Base-by-base conservation (phyloP, 495 filamentous ascomycete species). In the Lasiosphaeris hirsuta region DNA sequence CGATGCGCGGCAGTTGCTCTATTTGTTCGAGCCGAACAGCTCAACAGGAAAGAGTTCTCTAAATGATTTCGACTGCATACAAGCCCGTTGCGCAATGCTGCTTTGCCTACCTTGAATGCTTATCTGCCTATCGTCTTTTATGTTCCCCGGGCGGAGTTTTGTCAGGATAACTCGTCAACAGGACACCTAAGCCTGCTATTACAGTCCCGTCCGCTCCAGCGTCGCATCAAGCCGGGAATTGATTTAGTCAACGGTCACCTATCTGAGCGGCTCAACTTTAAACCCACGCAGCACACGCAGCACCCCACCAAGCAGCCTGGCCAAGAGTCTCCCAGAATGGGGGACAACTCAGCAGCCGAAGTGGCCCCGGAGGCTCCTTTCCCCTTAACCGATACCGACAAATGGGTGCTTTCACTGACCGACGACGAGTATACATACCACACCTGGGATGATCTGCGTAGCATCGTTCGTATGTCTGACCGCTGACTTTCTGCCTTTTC, bases 391-490 rank as follows among this genome's bases (percentile, higher is more conserved):
- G 84, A 86, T 1, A 70, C 81, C 44, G 88, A 91, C 66, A 80
- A 72, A 56, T 78, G 79, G 68, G 78, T 89, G 13, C 75, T 92
- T 35, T 76, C 83, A n/a, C 81, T 82, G 61, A 85, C 81, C 3
- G 87, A 90, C 66, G 85, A 86, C 37, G 84, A 90, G 45, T 92
- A 86, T 58, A 68, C 81, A 34, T 72, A 73, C 8, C 86, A 89
- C 63, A 78, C 81, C 57, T 91, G 88, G 88, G 79, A 85, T 36
- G 82, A 87, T n/a, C 69, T 91, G 51, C 77, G 75, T 54, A 68
- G 72, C 40, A 84, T 90, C 46, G 85, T 91, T 64, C 76, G 89
- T 90, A 75, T 62, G 78, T 34, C 7, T 7, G 10, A 34, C 11
- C 56, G 33, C 37, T 44, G 15, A 14, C 10, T 36, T 19, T 23